Base-by-base conservation (phyloP, 2,329 filamentous ascomycete species). In the Huntiella decipiens region DNA sequence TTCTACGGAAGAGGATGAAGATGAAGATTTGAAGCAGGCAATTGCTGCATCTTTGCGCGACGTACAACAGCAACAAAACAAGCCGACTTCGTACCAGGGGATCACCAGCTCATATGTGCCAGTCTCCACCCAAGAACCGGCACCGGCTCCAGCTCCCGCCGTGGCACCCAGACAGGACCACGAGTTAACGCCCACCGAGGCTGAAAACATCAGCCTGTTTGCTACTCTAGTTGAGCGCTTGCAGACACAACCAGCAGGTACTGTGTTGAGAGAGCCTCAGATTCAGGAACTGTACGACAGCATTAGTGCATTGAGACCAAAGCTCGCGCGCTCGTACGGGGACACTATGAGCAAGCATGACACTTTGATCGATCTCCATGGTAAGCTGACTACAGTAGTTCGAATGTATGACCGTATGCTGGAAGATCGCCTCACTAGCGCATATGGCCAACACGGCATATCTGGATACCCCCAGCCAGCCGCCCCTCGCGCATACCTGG, bases 311-410 rank as follows among this genome's bases (percentile, higher is more conserved):
- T 66, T 98, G 51, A 74, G 91, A 43, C 91, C 91, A 1, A 98
- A 98, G 61, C 68, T 98, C 46, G 91, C 91, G 4, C 75, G 91
- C 48, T 95, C 88, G 0, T 95, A 96, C 58, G 91, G 91, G 46
- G 91, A 98, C 65, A 95, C 91, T 0, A 96, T 98, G 91, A 96
- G 91, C 73, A 98, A 98, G 62, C 91, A 96, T 61, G 87, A 98
- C 59, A 91, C 88, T 0, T 70, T 98, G 7, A 73, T 96, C 17
- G 91, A 98, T 59, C 68, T 98, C 0, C 91, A 98, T 58, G 82
- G 86, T 13, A 98, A 98, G 59, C 68, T 98, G 17, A 91, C 88
- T 0, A 95, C 88, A 0, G 91, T 96, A 19, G 91, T 98, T 4
- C 77, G 91, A 32, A 96, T 96, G 58, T 98, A 98, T 58, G 91